These are phyloP conservation scores for Botrytis medusae DNA, from an alignment of 2,329 filamentous ascomycete species.

Conservation along the genomic window DNA sequence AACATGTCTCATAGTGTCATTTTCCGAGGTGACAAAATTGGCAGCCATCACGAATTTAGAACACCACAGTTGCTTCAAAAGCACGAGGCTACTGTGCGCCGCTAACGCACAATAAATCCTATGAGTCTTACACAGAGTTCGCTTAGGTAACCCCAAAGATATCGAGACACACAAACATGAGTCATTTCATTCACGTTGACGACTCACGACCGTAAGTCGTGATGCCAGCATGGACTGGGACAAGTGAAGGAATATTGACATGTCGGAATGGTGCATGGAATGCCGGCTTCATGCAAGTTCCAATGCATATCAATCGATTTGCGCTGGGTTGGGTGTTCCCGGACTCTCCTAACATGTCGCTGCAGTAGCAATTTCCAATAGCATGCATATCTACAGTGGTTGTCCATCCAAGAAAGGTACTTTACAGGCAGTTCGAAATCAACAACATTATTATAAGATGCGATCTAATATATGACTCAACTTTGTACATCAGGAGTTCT, in stretches of 20 bases:
- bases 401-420: neutral
- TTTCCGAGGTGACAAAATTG: slow-evolving; percentile 8
- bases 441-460: neutral
- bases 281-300: neutral
- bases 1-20: neutral
- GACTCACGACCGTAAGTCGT: slow-evolving; percentile 9
- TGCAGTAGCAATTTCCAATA: slow-evolving; percentile 5
- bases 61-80: neutral
- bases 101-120: slow-evolving; percentile 13
- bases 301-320: neutral
- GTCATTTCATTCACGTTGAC: slow-evolving; percentile 1
- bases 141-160: slow-evolving; percentile 4
- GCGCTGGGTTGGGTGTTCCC: neutral
- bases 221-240: slow-evolving; percentile 9
- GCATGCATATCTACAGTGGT: slow-evolving; percentile 2
- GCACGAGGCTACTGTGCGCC: slow-evolving; percentile 3
- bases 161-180: slow-evolving; percentile 1
- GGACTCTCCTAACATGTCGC: neutral
- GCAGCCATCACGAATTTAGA: neutral
- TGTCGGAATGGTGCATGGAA: neutral
- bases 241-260: neutral
- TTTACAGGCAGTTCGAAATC: neutral
- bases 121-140: neutral
- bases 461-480: neutral
- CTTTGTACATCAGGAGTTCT: neutral